These are phyloP conservation scores for Vicia faba DNA, from an alignment of 306 rosid species.

Conservation along the genomic window DNA sequence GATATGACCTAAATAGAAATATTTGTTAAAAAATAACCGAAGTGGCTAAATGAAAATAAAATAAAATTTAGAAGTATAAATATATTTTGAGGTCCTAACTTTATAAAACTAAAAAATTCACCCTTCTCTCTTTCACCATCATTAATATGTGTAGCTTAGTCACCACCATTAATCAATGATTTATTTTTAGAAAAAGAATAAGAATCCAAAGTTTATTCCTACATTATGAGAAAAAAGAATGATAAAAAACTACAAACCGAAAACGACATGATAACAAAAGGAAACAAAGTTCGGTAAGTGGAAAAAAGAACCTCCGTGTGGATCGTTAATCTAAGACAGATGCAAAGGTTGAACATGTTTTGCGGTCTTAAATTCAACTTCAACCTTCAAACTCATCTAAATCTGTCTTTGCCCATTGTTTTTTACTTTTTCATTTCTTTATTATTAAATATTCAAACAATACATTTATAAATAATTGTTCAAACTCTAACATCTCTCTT, in stretches of 20 bases:
- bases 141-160: slow-evolving; percentile 7
- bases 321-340: slow-evolving; percentile 8
- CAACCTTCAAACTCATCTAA: slow-evolving; percentile 19
- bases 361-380: slow-evolving; percentile 32
- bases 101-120: no score
- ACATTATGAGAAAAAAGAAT: not conserved
- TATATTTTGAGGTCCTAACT: no score
- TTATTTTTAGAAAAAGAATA: not conserved
- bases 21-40: no score
- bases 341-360: slow-evolving; percentile 37
- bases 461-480: slow-evolving; percentile 22
- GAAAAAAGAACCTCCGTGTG: slow-evolving; percentile 5
- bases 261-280: not conserved
- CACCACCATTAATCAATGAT: slow-evolving; percentile 1
- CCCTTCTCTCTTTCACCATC: not conserved
- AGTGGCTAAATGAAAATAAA: no score
- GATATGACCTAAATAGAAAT: no score
- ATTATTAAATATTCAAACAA: slow-evolving; percentile 14
- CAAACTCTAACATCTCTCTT: not conserved
- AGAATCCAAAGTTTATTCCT: slow-evolving; percentile 12
- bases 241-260: slow-evolving; percentile 5
- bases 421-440: slow-evolving; percentile 33
- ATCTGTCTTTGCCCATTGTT: slow-evolving; percentile 31
- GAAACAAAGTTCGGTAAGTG: not conserved
- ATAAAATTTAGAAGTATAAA: no score